A percentile compares a stretch with the other conserved stretches of the same genome.
Evolutionary conservation across 1,139 yeast species (phyloP).

Genomic region (Magnusiomyces ingens): DNA sequence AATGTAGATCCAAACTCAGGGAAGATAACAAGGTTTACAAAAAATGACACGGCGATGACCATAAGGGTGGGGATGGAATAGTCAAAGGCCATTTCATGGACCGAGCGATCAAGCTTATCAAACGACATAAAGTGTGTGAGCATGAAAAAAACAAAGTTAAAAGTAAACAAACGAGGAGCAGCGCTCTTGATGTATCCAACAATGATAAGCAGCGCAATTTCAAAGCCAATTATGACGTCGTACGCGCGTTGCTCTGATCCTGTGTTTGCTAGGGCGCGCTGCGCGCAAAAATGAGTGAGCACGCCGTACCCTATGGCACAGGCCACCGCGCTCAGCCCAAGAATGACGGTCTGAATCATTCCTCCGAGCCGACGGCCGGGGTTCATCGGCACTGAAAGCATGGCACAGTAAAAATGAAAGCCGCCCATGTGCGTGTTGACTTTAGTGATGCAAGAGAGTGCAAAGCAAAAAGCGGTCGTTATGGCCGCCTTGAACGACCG

Average conservation of each 20-base stretch:
- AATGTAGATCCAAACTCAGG: constrained; percentile 49
- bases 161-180: constrained; percentile 41
- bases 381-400: constrained; percentile 43
- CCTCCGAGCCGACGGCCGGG: constrained; percentile 46
- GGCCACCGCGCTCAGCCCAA: constrained; percentile 38
- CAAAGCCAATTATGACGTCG: constrained; percentile 41
- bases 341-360: constrained; percentile 39
- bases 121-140: constrained; percentile 41
- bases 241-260: constrained; percentile 32
- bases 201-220: constrained; percentile 40
- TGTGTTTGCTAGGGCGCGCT: constrained; percentile 24
- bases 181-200: constrained; percentile 46
- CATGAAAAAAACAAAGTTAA: constrained; percentile 41
- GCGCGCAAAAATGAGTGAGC: constrained; percentile 39
- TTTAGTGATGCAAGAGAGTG: constrained; percentile 35
- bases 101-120: constrained; percentile 14
- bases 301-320: constrained; percentile 40
- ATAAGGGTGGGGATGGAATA: constrained; percentile 40
- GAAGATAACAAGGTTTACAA: constrained; percentile 39
- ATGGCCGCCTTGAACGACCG: constrained; percentile 37
- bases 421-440: constrained; percentile 34
- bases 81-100: constrained; percentile 27
- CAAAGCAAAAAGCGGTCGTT: constrained; percentile 37
- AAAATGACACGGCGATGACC: constrained; percentile 41
- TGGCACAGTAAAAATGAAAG: constrained; percentile 39